These are phyloP conservation scores for Cryptosporidium ryanae DNA, from an alignment of 169 alveolate species.

Conservation along the genomic window DNA sequence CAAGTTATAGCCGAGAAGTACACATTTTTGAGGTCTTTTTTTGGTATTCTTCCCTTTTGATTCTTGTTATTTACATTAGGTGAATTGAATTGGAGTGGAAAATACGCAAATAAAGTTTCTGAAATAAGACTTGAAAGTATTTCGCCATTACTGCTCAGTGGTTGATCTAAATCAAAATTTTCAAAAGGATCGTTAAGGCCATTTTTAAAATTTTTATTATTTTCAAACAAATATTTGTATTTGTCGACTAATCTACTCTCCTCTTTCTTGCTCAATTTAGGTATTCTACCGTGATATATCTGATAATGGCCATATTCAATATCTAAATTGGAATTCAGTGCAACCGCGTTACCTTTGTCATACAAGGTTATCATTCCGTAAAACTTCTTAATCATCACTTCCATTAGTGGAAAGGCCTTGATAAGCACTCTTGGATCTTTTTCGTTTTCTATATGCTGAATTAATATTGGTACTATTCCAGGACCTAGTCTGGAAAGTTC, in stretches of 20 bases:
- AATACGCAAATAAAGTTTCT: conserved; percentile 40
- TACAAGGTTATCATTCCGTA: conserved; percentile 10
- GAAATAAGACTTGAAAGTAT: conserved; percentile 47
- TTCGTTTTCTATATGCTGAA: conserved; percentile 60
- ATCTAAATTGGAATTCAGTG: not conserved
- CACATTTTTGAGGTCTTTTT: conserved; percentile 26
- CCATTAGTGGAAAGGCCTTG: conserved; percentile 45
- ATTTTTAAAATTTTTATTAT: not conserved
- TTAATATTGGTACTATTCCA: conserved; percentile 49
- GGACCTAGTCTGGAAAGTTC: conserved; percentile 51
- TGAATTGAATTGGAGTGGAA: conserved; percentile 62
- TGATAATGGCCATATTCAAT: conserved; percentile 22
- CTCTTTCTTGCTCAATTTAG: conserved; percentile 11
- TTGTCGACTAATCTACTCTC: not conserved
- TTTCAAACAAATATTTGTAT: not conserved
- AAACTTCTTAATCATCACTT: conserved; percentile 13
- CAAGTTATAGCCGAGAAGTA: conserved; percentile 43
- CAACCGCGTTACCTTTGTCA: not conserved
- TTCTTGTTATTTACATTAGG: not conserved
- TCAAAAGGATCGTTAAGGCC: not conserved
- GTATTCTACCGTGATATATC: conserved; percentile 36
- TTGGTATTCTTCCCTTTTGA: conserved; percentile 16
- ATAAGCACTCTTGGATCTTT: conserved; percentile 68
- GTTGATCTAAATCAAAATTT: not conserved
- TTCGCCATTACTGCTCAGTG: not conserved